Base-by-base conservation (phyloP, 2,329 filamentous ascomycete species). In the Pseudovirgaria hyperparasitica region DNA sequence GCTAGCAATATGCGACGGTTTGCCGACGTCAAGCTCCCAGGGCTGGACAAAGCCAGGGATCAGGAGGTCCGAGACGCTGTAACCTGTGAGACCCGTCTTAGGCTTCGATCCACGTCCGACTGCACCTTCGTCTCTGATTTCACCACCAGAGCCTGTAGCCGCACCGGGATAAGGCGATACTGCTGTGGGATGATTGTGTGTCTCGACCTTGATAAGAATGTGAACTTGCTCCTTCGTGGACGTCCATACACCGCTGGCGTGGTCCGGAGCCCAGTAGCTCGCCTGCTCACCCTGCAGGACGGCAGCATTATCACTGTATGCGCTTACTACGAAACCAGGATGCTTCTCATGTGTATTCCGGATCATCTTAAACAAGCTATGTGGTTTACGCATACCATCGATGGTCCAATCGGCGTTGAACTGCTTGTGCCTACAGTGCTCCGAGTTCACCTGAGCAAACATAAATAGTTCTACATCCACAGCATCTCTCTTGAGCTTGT, bases 391-490 rank as follows among this genome's bases (percentile, higher is more conserved):
- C 39, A 79, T 65, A 27, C 86, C 86, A 51, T 98, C 86, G 43
- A 98, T 92, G 10, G 77, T 90, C 84, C 90, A 98, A 32, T 76
- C 77, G 16, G 90, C 86, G 55, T 98, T 98, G 70, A 98, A 98
- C 43, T 92, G 81, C 63, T 94, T 92, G 50, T 77, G 72, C 32
- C 72, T 60, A 48, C 72, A 93, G 57, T 96, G 87, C 65, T 98
- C 90, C 3, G 87, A 96, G 63, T 96, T 96, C 52, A 98, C 87
- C 58, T 98, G 90, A 10, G 87, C 87, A 54, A 96, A 98, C 90
- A 96, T 96, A 66, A 96, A 96, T 13, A 96, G 67, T 59, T 98
- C 90, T 23, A 96, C 82, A 51, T 96, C 90, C 34, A 85, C 77
- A 1, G 82, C 82, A 25, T 70, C 62, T 19, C 75, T 62, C 35